Percentiles rank a stretch among this genome's conserved stretches.
Evolutionary conservation across 257 asterid genomes (phyloP).

Genomic region (Marsdenia floribunda): DNA sequence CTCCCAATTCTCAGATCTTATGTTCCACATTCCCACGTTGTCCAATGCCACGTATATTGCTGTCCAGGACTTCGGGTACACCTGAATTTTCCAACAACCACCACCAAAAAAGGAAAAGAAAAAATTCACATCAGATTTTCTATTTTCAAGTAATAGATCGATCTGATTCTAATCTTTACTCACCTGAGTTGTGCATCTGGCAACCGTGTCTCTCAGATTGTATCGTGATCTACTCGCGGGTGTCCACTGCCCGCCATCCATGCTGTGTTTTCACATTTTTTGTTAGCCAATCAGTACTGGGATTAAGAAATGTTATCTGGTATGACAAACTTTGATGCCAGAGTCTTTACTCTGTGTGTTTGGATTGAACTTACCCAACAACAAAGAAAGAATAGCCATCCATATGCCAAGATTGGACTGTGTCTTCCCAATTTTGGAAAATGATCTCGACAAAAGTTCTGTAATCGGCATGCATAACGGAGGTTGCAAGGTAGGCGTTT

Average conservation of each 20-base stretch:
- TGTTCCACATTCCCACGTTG: constrained; percentile 96
- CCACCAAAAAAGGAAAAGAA: no score
- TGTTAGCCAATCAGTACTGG: background rate
- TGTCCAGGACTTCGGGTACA: constrained; percentile 84
- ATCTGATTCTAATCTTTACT: background rate
- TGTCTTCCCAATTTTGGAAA: constrained; percentile 79
- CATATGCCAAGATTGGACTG: constrained; percentile 91
- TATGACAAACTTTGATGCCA: background rate
- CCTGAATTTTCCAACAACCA: constrained; percentile 32
- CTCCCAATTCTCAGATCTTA: constrained; percentile 88
- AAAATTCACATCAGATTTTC: background rate
- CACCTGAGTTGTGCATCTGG: constrained; percentile 81
- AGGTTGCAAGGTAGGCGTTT: constrained; percentile 53
- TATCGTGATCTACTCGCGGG: constrained; percentile 51
- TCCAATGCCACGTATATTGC: constrained; percentile 78
- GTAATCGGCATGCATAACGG: constrained; percentile 76
- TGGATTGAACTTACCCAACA: constrained; percentile 57
- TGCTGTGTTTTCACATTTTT: constrained; percentile 30
- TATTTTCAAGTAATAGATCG: no score
- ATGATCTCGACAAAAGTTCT: constrained; percentile 69
- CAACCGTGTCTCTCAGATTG: constrained; percentile 76
- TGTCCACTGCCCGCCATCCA: constrained; percentile 94
- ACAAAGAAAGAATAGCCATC: constrained; percentile 87
- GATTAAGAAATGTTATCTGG: background rate
- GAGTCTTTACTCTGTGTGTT: no score